Base-by-base conservation (phyloP, 805 yeast genomes). In the Candida nonsorbophila region DNA sequence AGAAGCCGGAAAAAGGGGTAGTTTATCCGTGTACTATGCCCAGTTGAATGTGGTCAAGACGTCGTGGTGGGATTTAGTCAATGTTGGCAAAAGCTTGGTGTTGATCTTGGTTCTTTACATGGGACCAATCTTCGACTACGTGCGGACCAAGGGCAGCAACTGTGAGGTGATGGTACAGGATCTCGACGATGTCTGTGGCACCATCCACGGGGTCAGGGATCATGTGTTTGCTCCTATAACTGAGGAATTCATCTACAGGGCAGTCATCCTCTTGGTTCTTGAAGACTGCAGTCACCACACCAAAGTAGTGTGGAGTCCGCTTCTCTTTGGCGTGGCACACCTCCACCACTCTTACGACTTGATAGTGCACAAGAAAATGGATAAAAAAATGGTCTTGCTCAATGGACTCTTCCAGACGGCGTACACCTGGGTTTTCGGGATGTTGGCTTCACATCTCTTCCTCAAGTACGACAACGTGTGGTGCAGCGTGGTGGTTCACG, bases 261-360 rank as follows among this genome's bases (percentile, higher is more conserved):
- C 79, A 0, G 67, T 40, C 34, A 70, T 36, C 33, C 60, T 33
- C 39, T 55, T 25, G 32, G 53, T 33, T 44, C 22, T 30, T 15
- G 48, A 47, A 3, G 10, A 31, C 6, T 30, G 33, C 12, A 14
- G 33, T 1, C 21, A 24, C 1, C 15, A 22, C 0, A 23, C 22
- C 7, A 36, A 60, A 13, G 47, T 72, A 1, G 40, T 44, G 11
- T 46, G 54, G 16, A 68, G 84, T 1, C 92, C 94, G 1, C 43
- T 75, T 6, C 63, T 76, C 32, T 85, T 85, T 58, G 87, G 88
- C 1, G 42, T 80, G 15, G 92, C 94, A 1, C 95, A 85, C 53
- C 28, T 81, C 14, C 90, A 85, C 47, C 94, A 85, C 49, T 86
- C 74, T 3, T 62, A 62, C 38, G 78, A 73, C 31, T 40, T 69